A percentile compares a stretch with the other conserved stretches of the same genome.
These are phyloP conservation scores for Colletotrichum sublineola DNA, from an alignment of 2,329 filamentous ascomycete species.

Conservation along the genomic window DNA sequence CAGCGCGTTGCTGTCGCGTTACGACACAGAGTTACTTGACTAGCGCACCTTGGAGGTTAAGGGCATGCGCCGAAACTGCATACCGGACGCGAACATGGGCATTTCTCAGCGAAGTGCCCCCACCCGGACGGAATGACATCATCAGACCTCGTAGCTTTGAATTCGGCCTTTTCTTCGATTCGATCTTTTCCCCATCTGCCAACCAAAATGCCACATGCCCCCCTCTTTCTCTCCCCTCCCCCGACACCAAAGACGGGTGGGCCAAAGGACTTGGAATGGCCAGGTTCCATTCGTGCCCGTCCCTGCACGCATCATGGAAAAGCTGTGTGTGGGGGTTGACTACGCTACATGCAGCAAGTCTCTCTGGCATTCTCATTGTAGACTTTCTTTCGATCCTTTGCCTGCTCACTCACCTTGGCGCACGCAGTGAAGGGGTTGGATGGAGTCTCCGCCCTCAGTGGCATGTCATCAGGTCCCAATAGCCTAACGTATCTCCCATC, in stretches of 20 bases:
- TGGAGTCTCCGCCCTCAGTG: constrained; percentile 13
- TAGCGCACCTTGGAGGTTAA: constrained; percentile 20
- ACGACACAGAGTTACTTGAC: constrained; percentile 5
- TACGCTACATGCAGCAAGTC: constrained; percentile 21
- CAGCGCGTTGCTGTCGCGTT: constrained; percentile 14
- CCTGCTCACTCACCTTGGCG: constrained; percentile 15
- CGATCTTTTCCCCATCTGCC: constrained; percentile 15
- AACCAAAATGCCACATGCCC: constrained; percentile 32
- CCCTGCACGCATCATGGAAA: constrained; percentile 33
- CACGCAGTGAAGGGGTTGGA: constrained; percentile 7
- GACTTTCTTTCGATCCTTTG: constrained; percentile 11
- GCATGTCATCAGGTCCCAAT: constrained; percentile 26
- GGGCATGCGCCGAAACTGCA: constrained; percentile 12
- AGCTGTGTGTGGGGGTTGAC: neutral
- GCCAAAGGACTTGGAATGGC: neutral
- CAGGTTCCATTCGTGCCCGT: neutral
- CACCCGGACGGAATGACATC: constrained; percentile 34
- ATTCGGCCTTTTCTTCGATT: constrained; percentile 8
- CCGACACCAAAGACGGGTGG: neutral
- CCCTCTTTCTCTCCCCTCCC: neutral
- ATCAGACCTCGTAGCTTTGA: constrained; percentile 9
- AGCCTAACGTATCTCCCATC: neutral
- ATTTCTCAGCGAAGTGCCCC: constrained; percentile 26
- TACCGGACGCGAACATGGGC: constrained; percentile 2
- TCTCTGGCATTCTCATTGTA: neutral